Percentiles rank a stretch among this genome's conserved stretches.
These are phyloP conservation scores for Globisporangium irregulare DNA, from an alignment of 352 stramenopile genomes.

Conservation along the genomic window DNA sequence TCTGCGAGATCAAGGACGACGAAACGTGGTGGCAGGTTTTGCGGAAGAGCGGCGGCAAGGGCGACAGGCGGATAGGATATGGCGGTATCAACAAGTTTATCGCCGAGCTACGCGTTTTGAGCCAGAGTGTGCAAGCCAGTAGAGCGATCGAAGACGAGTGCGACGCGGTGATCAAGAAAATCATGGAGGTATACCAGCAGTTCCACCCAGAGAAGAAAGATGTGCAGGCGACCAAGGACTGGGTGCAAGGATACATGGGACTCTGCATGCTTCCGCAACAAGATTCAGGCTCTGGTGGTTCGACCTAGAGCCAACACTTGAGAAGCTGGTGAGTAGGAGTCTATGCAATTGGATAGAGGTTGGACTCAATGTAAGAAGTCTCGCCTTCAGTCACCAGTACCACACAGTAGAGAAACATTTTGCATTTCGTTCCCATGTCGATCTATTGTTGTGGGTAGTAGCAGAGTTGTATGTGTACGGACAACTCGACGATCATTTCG, in stretches of 20 bases:
- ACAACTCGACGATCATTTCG: not conserved
- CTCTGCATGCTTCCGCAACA: conserved; percentile 32
- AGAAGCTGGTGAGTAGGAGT: not conserved
- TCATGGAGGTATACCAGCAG: conserved; percentile 49
- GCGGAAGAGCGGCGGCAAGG: conserved; percentile 21
- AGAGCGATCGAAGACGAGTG: conserved; percentile 33
- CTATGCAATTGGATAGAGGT: not conserved
- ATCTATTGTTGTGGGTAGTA: not conserved
- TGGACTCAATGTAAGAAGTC: not conserved
- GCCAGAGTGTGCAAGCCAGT: conserved; percentile 30
- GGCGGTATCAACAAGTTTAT: conserved; percentile 69
- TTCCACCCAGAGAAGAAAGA: conserved; percentile 55
- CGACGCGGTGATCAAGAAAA: conserved; percentile 37
- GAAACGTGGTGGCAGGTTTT: conserved; percentile 61
- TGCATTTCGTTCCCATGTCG: not conserved
- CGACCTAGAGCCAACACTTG: not conserved
- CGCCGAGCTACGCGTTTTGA: conserved; percentile 55
- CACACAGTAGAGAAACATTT: not conserved
- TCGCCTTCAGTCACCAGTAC: not conserved
- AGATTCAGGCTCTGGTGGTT: not conserved
- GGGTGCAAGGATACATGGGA: conserved; percentile 34
- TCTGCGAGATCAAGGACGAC: conserved; percentile 59
- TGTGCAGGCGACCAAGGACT: conserved; percentile 24
- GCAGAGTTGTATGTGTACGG: not conserved
- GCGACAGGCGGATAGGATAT: conserved; percentile 46